Percentiles rank a stretch among this genome's conserved stretches.
Conservation (phyloP, 2,329 filamentous ascomycete species). For the Aspergillus sp. region DNA sequence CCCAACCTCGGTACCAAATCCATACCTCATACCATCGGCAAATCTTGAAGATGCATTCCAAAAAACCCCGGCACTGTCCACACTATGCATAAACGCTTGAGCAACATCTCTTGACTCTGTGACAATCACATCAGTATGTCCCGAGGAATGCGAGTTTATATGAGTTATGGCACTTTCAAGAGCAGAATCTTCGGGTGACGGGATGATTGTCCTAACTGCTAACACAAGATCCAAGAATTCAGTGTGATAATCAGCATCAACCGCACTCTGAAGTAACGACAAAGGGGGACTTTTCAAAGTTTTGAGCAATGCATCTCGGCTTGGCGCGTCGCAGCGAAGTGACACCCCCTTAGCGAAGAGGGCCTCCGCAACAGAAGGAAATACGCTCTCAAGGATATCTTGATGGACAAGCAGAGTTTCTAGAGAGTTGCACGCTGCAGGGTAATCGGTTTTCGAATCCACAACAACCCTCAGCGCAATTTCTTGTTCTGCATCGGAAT, state of each 20-base stretch:
- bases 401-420: constrained; percentile 88
- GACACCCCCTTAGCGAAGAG: constrained; percentile 75
- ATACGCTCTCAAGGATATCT: constrained; percentile 62
- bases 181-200: constrained; percentile 28
- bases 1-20: constrained; percentile 96
- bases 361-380: constrained; percentile 71
- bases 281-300: constrained; percentile 45
- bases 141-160: constrained; percentile 88
- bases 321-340: constrained; percentile 73
- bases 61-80: constrained; percentile 91
- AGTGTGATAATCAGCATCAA: constrained; percentile 73
- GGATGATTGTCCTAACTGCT: constrained; percentile 73
- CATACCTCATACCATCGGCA: constrained; percentile 94
- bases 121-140: constrained; percentile 91
- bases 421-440: constrained; percentile 91
- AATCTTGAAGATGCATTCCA: constrained; percentile 96
- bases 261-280: constrained; percentile 62
- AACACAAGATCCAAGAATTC: constrained; percentile 86
- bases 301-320: constrained; percentile 62
- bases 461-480: constrained; percentile 76
- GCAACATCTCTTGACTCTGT: constrained; percentile 68
- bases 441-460: constrained; percentile 92
- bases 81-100: constrained; percentile 76
- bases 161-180: constrained; percentile 75
- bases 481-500: constrained; percentile 69